phyloP scores from a whole-genome alignment of 1,139 yeast species.

The Pichia inconspicua region DNA sequence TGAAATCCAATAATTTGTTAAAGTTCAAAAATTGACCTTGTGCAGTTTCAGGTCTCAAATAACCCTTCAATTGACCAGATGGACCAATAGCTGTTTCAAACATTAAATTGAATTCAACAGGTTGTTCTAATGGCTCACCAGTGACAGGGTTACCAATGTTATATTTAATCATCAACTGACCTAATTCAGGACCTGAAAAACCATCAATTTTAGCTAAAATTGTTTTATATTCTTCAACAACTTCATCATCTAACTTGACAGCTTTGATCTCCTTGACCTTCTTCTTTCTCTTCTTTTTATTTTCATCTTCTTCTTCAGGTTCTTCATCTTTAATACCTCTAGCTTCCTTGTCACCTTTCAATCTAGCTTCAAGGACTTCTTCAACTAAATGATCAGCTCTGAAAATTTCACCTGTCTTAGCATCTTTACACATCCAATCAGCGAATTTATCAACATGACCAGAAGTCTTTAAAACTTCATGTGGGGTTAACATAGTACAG shows the following conservation, averaged over 20 bases:
- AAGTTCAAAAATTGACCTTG: slow-evolving; percentile 98
- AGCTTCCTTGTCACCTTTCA: slow-evolving; percentile 94
- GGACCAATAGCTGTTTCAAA: slow-evolving; percentile 99
- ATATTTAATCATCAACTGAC: slow-evolving; percentile 74
- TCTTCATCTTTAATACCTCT: slow-evolving; percentile 66
- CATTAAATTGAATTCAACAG: slow-evolving; percentile 95
- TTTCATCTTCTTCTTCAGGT: slow-evolving; percentile 56
- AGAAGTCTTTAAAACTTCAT: slow-evolving; percentile 94
- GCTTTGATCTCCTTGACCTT: slow-evolving; percentile 94
- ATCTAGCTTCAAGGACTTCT: slow-evolving; percentile 90
- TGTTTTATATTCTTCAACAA: slow-evolving; percentile 71
- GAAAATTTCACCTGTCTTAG: slow-evolving; percentile 94
- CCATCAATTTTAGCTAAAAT: slow-evolving; percentile 94
- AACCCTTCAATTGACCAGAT: slow-evolving; percentile 92
- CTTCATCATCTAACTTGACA: slow-evolving; percentile 73
- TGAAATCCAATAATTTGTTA: slow-evolving; percentile 84
- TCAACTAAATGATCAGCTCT: slow-evolving; percentile 98
- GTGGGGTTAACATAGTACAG: slow-evolving; percentile 95
- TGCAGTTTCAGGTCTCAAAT: slow-evolving; percentile 97
- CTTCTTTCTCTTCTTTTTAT: slow-evolving; percentile 66
- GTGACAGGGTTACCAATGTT: slow-evolving; percentile 88
- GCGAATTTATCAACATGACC: slow-evolving; percentile 99
- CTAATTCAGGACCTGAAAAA: slow-evolving; percentile 85
- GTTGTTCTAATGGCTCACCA: slow-evolving; percentile 78
- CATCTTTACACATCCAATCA: slow-evolving; percentile 98